Base-by-base conservation (phyloP, 164 flowering plant species). In the Nymphaea colorata region DNA sequence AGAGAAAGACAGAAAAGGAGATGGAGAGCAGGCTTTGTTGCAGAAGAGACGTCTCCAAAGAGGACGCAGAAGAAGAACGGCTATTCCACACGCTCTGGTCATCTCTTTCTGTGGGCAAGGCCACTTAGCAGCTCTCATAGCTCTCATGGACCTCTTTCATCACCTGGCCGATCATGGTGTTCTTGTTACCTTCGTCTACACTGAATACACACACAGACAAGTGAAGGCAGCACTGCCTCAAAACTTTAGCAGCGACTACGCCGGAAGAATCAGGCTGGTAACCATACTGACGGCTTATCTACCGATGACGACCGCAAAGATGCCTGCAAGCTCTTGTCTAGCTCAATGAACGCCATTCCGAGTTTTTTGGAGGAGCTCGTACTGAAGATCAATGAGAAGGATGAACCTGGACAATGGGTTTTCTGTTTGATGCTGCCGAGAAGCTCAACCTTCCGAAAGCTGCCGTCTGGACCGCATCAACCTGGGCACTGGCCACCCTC, bases 101-200 rank as follows among this genome's bases (percentile, higher is more conserved):
- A 64, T 78, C 62, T 70, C 78, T 25, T 65, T 12, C 51, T 76
- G 76, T 11, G 72, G 67, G 51, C 80, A 75, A 75, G 78, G 76
- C 42, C 78, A 78, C 59, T 66, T 74, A 3, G 70, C 59, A 42
- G 70, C 78, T 36, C 67, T n/a, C n/a, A n/a, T n/a, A n/a, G n/a
- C n/a, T n/a, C n/a, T 78, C 47, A 61, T 75, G 75, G 71, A 76
- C 61, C 66, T 80, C 42, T 71, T 76, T 0, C 75, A 76, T 59
- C 55, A 62, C 43, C 62, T 80, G 60, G 72, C 61, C 18, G 71
- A 76, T 2, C 67, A 25, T 8, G 83, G 79, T 6, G 69, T 80
- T 44, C 67, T 51, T 14, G 67, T 76, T 63, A 55, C 74, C 14
- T 67, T 72, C 64, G 70, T 72, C 7, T 62, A 63, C 70, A 67